A percentile compares a stretch with the other conserved stretches of the same genome.
Conservation (phyloP, 2,329 filamentous ascomycete species). For the Cladosporium sp. region DNA sequence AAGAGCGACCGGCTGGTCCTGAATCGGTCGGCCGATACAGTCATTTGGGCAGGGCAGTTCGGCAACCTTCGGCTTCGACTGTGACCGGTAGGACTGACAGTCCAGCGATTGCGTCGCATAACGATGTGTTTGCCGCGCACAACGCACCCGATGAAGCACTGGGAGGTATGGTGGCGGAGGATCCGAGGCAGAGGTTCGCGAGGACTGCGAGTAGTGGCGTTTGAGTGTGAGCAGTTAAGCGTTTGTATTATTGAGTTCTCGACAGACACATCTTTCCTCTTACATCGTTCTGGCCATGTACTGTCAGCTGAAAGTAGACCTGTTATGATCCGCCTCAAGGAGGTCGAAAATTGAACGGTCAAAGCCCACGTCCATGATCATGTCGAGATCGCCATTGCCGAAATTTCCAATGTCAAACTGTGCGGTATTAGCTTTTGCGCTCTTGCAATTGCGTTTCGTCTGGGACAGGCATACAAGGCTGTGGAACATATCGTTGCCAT, state of each 20-base stretch:
- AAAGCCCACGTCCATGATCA: neutral
- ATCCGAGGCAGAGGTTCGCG: constrained; percentile 14
- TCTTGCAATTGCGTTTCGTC: too few relatives aligned
- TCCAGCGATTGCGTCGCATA: neutral
- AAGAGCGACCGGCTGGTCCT: neutral
- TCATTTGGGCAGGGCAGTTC: neutral
- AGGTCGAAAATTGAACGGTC: neutral
- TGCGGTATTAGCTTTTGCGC: too few relatives aligned
- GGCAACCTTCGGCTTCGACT: neutral
- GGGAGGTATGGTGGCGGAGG: constrained; percentile 12
- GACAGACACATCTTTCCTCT: too few relatives aligned
- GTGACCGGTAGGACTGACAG: neutral
- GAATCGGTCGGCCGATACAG: neutral
- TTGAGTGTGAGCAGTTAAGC: too few relatives aligned
- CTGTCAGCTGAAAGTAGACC: too few relatives aligned
- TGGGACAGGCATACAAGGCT: neutral
- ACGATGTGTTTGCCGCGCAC: neutral
- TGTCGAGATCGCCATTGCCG: neutral
- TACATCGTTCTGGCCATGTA: too few relatives aligned
- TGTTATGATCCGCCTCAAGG: neutral
- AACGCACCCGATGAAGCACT: constrained; percentile 10
- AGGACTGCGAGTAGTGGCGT: constrained; percentile 20
- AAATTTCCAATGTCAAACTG: neutral
- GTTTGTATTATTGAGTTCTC: too few relatives aligned
- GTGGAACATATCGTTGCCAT: neutral